phyloP scores from a whole-genome alignment of 108 stramenopile species.

The Mayamaea pseudoterrestris region DNA sequence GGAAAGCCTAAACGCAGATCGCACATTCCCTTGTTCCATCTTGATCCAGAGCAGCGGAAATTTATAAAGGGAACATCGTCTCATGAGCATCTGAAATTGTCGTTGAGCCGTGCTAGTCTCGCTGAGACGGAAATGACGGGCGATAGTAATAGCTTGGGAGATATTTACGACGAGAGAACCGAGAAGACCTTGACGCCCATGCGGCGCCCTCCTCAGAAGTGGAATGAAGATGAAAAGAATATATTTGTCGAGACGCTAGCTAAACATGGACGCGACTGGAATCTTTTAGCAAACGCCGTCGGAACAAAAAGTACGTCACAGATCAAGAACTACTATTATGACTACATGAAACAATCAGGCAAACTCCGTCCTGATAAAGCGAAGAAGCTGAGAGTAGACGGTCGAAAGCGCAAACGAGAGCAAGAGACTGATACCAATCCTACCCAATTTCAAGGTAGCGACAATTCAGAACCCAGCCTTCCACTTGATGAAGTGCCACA shows the following conservation, averaged over 20 bases:
- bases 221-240: slow-evolving; percentile 62
- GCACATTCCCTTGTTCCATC: background rate
- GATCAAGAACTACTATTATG: slow-evolving; percentile 83
- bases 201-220: slow-evolving; percentile 54
- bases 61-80: background rate
- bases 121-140: background rate
- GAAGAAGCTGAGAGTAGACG: slow-evolving; percentile 9
- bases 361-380: slow-evolving; percentile 14
- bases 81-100: slow-evolving; percentile 2
- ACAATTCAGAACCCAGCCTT: background rate
- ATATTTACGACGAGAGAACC: no score
- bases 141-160: background rate
- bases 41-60: slow-evolving; percentile 3
- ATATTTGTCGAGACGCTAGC: slow-evolving; percentile 65
- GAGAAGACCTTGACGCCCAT: slow-evolving; percentile 3
- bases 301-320: slow-evolving; percentile 62
- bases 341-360: slow-evolving; percentile 58
- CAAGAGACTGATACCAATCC: background rate
- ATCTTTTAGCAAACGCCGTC: slow-evolving; percentile 39
- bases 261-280: slow-evolving; percentile 65
- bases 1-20: background rate
- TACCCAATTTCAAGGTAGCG: background rate
- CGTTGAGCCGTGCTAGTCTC: background rate
- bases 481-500: background rate
- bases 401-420: background rate